Base-by-base conservation (phyloP, 2,329 filamentous ascomycete species). In the Ceratocystis ficicola region DNA sequence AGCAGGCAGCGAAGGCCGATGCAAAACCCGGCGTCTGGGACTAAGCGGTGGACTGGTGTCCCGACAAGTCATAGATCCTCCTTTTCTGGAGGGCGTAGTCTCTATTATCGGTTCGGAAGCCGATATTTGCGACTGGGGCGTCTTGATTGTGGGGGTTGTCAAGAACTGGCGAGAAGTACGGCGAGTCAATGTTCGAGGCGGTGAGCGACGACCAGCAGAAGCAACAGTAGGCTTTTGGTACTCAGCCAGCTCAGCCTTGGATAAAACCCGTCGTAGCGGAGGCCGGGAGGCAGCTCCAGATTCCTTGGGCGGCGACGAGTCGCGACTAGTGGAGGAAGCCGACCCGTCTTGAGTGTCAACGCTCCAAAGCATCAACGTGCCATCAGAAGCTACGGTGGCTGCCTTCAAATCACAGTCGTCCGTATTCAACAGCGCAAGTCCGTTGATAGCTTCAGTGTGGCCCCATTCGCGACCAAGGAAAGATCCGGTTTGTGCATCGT, bases 401-500 rank as follows among this genome's bases (percentile, higher is more conserved):
- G 90, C 76, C 68, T 80, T 81, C 64, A 82, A 81, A 30, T 77
- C 76, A 17, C 79, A 77, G 17, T 83, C 81, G 0, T 80, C 78
- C 6, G 79, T 79, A 65, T 88, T 83, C 10, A 93, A 74, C 20
- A 96, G 76, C 3, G 88, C 83, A 20, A 95, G 85, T 68, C 92
- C 92, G 63, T 89, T 95, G 69, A 99, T 90, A 7, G 92, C 88
- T 73, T 96, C 92, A 0, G 92, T 96, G 71, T 99, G 94, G 0
- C 94, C 94, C 84, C 91, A 96, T 76, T 97, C 94, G 50, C 90
- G 85, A 63, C 91, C 88, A 32, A 97, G 77, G 66, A 99, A 86
- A 1, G 79, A 77, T 7, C 93, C 92, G 52, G 84, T 86, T 68
- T 87, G 86, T 36, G 84, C 80, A 70, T 96, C 89, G 71, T 99